Evolutionary conservation across 768 basidiomycete species (phyloP).

Genomic region (Boletus fagicola): DNA sequence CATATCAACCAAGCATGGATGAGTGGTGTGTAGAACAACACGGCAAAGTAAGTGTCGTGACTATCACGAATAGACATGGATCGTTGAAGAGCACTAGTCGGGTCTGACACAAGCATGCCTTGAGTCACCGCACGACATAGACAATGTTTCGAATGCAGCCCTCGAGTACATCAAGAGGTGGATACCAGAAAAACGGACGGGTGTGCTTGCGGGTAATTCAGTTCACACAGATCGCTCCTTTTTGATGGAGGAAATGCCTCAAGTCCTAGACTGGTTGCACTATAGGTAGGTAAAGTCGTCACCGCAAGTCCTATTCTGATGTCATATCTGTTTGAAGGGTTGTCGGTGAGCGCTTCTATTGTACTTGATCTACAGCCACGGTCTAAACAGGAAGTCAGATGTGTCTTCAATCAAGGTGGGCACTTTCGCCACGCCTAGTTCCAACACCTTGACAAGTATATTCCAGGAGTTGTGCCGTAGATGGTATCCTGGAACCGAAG

Average conservation of each 20-base stretch:
- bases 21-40: neutral
- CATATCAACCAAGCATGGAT: neutral
- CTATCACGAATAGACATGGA: neutral
- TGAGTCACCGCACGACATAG: constrained; percentile 60
- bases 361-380: neutral
- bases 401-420: constrained; percentile 79
- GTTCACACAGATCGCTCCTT: constrained; percentile 81
- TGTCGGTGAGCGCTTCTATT: constrained; percentile 53
- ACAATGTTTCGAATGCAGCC: constrained; percentile 58
- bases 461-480: constrained; percentile 67
- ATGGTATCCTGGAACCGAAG: constrained; percentile 50
- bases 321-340: constrained; percentile 42
- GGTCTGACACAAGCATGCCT: constrained; percentile 39
- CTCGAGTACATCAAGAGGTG: constrained; percentile 80
- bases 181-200: constrained; percentile 64
- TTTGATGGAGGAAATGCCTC: constrained; percentile 76
- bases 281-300: constrained; percentile 53
- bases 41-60: neutral
- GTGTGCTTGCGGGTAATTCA: constrained; percentile 82
- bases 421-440: neutral
- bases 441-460: neutral
- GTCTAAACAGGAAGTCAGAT: constrained; percentile 42
- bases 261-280: constrained; percentile 74
- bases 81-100: neutral
- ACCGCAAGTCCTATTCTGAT: neutral